A percentile compares a stretch with the other conserved stretches of the same genome.
Conservation (phyloP, 2,329 filamentous ascomycete genomes). For the Alternaria brassicae region DNA sequence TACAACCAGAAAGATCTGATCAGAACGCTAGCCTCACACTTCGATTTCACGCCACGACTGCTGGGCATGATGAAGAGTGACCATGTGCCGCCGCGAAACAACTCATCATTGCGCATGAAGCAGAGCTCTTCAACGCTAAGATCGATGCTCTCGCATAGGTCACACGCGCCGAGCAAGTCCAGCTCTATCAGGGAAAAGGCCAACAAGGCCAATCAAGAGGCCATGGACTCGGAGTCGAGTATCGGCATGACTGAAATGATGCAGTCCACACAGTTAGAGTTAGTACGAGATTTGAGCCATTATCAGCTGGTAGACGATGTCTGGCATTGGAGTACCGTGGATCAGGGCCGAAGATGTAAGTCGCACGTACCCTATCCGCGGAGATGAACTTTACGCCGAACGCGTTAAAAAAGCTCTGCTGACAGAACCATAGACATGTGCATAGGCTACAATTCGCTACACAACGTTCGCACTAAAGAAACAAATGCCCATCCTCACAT, state of each 20-base stretch:
- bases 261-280: slow-evolving; percentile 46
- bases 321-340: slow-evolving; percentile 78
- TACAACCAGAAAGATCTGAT: slow-evolving; percentile 65
- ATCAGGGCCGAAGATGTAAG: slow-evolving; percentile 70
- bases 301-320: slow-evolving; percentile 71
- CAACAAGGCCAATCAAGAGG: slow-evolving; percentile 19
- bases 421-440: slow-evolving; percentile 63
- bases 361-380: not conserved
- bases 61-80: slow-evolving; percentile 68
- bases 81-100: slow-evolving; percentile 50
- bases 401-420: not conserved
- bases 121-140: slow-evolving; percentile 44
- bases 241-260: slow-evolving; percentile 47
- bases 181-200: slow-evolving; percentile 22
- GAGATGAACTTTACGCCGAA: not conserved
- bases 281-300: slow-evolving; percentile 55
- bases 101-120: slow-evolving; percentile 23
- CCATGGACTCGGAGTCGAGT: slow-evolving; percentile 44
- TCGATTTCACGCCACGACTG: slow-evolving; percentile 72
- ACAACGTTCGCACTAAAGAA: slow-evolving; percentile 48
- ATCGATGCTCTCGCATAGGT: slow-evolving; percentile 39
- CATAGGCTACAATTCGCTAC: slow-evolving; percentile 73
- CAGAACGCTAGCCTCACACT: slow-evolving; percentile 64
- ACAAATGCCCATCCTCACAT: slow-evolving; percentile 35
- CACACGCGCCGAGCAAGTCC: slow-evolving; percentile 32